These are phyloP conservation scores for Ustilago esculenta DNA, from an alignment of 1,284 basidiomycete genomes.

Conservation along the genomic window DNA sequence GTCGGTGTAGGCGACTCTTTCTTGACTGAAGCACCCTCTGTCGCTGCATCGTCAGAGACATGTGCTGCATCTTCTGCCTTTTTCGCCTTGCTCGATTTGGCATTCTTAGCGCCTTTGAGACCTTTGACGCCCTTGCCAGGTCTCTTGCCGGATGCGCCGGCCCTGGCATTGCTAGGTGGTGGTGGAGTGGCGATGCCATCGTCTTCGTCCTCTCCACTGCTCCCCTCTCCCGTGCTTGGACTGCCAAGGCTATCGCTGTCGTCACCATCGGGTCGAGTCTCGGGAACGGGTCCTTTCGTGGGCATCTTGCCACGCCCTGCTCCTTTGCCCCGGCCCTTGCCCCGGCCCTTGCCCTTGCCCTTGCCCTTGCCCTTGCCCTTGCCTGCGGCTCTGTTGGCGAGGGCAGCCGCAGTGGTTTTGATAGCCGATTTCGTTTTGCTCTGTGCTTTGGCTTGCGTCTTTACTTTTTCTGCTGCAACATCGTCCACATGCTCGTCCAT, in stretches of 20 bases:
- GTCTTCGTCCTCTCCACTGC: conserved; percentile 20
- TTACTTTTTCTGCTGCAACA: neutral
- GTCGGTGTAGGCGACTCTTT: conserved; percentile 73
- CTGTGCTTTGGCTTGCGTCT: conserved; percentile 5
- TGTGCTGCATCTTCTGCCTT: conserved; percentile 68
- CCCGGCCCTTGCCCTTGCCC: too few species aligned
- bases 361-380: conserved; percentile 47
- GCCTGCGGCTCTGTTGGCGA: conserved; percentile 31
- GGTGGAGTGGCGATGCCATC: conserved; percentile 29
- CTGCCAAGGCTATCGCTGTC: conserved; percentile 50
- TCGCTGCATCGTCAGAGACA: conserved; percentile 44
- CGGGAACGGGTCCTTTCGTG: conserved; percentile 30
- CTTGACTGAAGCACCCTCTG: conserved; percentile 71
- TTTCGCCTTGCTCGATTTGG: conserved; percentile 27
- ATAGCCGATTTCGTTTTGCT: conserved; percentile 20
- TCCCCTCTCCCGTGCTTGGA: conserved; percentile 33
- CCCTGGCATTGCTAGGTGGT: conserved; percentile 10
- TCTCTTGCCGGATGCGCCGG: conserved; percentile 67
- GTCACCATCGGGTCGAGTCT: conserved; percentile 20
- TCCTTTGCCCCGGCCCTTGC: conserved; percentile 44
- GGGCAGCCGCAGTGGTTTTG: conserved; percentile 34
- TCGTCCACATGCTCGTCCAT: conserved; percentile 12
- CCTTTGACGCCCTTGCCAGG: conserved; percentile 65
- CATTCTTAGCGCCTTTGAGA: conserved; percentile 35
- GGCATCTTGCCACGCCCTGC: conserved; percentile 41